These are phyloP conservation scores for Candida vaughaniae DNA, from an alignment of 805 yeast species.

Conservation along the genomic window DNA sequence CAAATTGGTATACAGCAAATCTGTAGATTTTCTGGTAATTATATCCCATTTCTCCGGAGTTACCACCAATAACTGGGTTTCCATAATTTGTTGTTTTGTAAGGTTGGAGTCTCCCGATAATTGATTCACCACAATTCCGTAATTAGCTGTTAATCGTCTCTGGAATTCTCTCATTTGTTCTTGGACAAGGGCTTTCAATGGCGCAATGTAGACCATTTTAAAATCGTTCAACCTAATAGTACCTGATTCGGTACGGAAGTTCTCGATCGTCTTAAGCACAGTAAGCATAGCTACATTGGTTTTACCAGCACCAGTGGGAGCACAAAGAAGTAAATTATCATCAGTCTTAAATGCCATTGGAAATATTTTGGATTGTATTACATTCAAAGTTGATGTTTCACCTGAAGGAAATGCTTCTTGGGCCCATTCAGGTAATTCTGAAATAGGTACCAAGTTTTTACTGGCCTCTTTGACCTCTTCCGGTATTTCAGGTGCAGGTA, in stretches of 20 bases:
- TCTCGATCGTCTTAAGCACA: constrained; percentile 58
- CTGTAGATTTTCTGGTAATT: constrained; percentile 79
- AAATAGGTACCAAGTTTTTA: constrained; percentile 54
- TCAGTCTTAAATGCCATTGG: constrained; percentile 76
- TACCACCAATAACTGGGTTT: constrained; percentile 82
- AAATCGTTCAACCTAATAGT: constrained; percentile 54
- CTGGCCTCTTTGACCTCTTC: constrained; percentile 35
- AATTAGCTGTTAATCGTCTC: constrained; percentile 56
- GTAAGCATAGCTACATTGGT: constrained; percentile 94
- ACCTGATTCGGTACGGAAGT: constrained; percentile 50
- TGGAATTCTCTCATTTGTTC: constrained; percentile 89
- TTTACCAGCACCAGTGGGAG: constrained; percentile 99
- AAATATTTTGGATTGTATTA: constrained; percentile 79
- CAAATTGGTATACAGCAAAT: constrained; percentile 53
- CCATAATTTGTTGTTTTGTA: constrained; percentile 69
- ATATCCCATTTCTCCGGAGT: constrained; percentile 99
- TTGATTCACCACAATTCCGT: constrained; percentile 76
- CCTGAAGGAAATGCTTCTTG: constrained; percentile 66
- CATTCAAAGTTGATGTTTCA: constrained; percentile 67
- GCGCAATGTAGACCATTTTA: constrained; percentile 87
- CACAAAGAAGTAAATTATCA: constrained; percentile 78
- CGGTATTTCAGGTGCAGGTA: constrained; percentile 74
- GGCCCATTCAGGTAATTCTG: constrained; percentile 80
- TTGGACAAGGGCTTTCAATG: constrained; percentile 90
- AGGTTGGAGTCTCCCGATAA: constrained; percentile 87